Base-by-base conservation (phyloP, 140 eudicot genomes). In the Oenanthe javanica region DNA sequence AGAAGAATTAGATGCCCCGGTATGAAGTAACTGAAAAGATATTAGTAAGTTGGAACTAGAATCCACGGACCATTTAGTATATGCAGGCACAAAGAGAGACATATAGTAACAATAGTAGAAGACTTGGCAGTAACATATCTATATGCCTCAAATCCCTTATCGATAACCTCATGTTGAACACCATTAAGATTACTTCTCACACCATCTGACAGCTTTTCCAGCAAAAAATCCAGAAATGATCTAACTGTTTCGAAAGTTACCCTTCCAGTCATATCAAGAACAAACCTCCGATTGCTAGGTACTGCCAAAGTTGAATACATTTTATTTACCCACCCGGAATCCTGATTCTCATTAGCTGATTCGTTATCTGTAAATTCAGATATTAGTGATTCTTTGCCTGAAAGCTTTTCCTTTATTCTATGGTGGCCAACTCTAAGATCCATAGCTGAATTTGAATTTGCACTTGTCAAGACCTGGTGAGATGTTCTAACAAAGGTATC, bases 401-500 rank as follows among this genome's bases (percentile, higher is more conserved):
- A 74, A 0, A 79, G 79, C 55, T 77, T 84, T 66, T 48, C 78
- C 59, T 81, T 84, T 36, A 81, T 84, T 31, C 72, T 69, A 69
- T 77, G 78, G 3, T 84, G 27, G 52, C 75, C 19, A n/a, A 63
- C 45, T 48, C 79, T 82, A 31, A 77, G 84, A 75, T 64, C 75
- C 23, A 80, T 13, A 48, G 52, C 67, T 57, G 64, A 25, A 25
- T 75, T 74, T 8, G 89, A 71, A 13, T 78, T 61, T 23, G 83
- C 71, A 85, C 79, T 81, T 1, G 93, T 89, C 79, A 90, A 81
- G 21, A 92, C 88, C 79, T 88, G 91, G 45, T 91, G 90, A 74
- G 97, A 88, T 45, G 98, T 93, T 85, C 78, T 85, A 40, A 93
- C 87, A 50, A 86, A 77, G 9, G 97, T 92, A 79, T 91, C 97